A percentile compares a stretch with the other conserved stretches of the same genome.
Conservation (phyloP, 495 filamentous ascomycete species). For the Annulohypoxylon stygium region DNA sequence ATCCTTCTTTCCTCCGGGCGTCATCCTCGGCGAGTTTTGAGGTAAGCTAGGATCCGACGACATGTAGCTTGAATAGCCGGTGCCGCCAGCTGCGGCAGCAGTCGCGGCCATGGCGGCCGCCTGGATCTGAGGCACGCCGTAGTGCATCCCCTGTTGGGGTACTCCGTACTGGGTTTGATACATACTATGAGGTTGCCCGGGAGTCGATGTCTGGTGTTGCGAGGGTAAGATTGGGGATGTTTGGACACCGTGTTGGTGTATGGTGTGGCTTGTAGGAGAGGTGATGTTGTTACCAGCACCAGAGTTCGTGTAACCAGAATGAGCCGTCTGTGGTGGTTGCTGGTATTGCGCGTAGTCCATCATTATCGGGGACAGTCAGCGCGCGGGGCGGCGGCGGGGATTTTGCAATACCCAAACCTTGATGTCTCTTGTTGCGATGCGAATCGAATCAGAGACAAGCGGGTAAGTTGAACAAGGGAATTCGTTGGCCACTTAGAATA, state of each 20-base stretch:
- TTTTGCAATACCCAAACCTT: constrained; percentile 46
- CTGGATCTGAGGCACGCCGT: constrained; percentile 70
- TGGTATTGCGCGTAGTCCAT: constrained; percentile 80
- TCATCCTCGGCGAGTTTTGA: constrained; percentile 72
- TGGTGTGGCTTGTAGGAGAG: constrained; percentile 68
- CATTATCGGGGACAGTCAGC: constrained; percentile 61
- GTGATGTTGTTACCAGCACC: constrained; percentile 71
- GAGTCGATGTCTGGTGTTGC: constrained; percentile 66
- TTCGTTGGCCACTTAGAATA: constrained; percentile 41
- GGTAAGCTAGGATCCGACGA: constrained; percentile 66
- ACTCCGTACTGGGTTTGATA: constrained; percentile 72
- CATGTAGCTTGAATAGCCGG: constrained; percentile 66
- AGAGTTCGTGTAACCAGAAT: constrained; percentile 67
- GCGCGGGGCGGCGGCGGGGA: constrained; percentile 51
- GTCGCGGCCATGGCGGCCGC: constrained; percentile 79
- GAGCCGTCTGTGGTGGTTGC: constrained; percentile 68
- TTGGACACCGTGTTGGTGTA: constrained; percentile 67
- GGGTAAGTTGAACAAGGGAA: constrained; percentile 41
- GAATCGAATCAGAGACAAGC: constrained; percentile 50
- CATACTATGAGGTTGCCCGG: constrained; percentile 68
- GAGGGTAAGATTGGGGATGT: constrained; percentile 74
- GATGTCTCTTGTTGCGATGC: constrained; percentile 43
- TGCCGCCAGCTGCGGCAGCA: constrained; percentile 74
- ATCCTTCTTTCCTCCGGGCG: constrained; percentile 67
- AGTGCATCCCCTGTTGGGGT: constrained; percentile 69